Evolutionary conservation across 2,329 filamentous ascomycete genomes (phyloP).

Genomic region (Coniochaeta hoffmannii): DNA sequence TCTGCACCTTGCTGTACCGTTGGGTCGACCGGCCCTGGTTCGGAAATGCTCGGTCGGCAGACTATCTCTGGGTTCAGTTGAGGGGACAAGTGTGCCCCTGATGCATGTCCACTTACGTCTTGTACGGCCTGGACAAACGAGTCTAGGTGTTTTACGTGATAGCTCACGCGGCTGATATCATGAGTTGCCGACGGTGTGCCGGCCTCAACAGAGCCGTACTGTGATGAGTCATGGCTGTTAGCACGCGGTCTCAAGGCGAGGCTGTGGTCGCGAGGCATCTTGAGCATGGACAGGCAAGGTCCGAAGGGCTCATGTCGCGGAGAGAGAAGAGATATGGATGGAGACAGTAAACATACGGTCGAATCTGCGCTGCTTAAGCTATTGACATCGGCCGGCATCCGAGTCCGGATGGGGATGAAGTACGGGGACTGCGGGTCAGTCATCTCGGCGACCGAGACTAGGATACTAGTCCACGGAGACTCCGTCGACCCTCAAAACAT

Average conservation of each 20-base stretch:
- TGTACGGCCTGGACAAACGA: conserved; percentile 47
- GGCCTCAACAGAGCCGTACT: conserved; percentile 35
- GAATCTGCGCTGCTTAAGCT: conserved; percentile 41
- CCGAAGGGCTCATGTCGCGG: background rate
- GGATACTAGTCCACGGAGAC: background rate
- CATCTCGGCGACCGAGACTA: conserved; percentile 22
- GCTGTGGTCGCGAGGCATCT: background rate
- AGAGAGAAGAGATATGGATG: background rate
- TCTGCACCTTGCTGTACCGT: conserved; percentile 48
- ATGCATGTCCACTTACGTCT: conserved; percentile 33
- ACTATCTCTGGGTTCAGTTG: conserved; percentile 26
- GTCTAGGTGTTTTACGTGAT: conserved; percentile 48
- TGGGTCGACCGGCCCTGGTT: conserved; percentile 45
- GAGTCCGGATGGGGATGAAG: conserved; percentile 46
- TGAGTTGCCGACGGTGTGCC: conserved; percentile 39
- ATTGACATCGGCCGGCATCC: conserved; percentile 35
- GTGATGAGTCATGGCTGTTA: conserved; percentile 9
- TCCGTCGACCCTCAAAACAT: background rate
- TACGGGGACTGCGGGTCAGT: conserved; percentile 29
- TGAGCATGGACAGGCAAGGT: background rate
- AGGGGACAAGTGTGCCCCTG: background rate
- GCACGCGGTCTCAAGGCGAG: background rate
- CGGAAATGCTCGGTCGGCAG: conserved; percentile 47
- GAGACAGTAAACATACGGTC: conserved; percentile 32
- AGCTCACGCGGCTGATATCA: conserved; percentile 50